Conservation (phyloP, 495 filamentous ascomycete species). For the Neurospora intermedia region DNA sequence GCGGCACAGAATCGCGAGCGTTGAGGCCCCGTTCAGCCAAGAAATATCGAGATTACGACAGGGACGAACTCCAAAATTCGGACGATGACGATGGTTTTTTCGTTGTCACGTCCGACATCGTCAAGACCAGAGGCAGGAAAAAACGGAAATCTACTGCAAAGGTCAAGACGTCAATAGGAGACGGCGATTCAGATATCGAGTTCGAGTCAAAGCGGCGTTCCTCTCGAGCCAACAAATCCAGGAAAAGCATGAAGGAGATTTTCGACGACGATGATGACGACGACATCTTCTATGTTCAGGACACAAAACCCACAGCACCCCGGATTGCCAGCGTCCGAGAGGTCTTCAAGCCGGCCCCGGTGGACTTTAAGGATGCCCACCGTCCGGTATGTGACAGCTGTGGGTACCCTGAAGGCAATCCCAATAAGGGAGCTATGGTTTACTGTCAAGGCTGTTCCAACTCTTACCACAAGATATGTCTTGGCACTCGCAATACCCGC, state of each 20-base stretch:
- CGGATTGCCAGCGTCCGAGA: constrained; percentile 59
- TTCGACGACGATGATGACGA: constrained; percentile 48
- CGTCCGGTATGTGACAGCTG: constrained; percentile 66
- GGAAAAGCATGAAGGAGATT: constrained; percentile 51
- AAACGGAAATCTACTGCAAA: background rate
- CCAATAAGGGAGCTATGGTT: constrained; percentile 53
- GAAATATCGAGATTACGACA: constrained; percentile 23
- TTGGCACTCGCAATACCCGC: constrained; percentile 58
- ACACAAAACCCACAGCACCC: constrained; percentile 38
- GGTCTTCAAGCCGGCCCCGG: constrained; percentile 45
- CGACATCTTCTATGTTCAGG: constrained; percentile 42
- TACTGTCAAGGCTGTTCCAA: constrained; percentile 86
- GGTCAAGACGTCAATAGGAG: background rate
- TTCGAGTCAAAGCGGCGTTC: constrained; percentile 42
- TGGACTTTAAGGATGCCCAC: constrained; percentile 58
- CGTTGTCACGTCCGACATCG: constrained; percentile 32
- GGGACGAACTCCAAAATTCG: constrained; percentile 32
- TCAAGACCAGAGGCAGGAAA: constrained; percentile 9
- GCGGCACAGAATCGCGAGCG: background rate
- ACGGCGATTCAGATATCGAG: constrained; percentile 31
- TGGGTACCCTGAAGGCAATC: constrained; percentile 34
- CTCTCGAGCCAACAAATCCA: constrained; percentile 32
- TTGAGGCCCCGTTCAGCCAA: background rate
- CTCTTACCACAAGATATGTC: constrained; percentile 70
- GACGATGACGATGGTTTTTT: constrained; percentile 22